Evolutionary conservation across 192 early-diverging fungal species (phyloP).

Genomic region (Mortierella hygrophila): DNA sequence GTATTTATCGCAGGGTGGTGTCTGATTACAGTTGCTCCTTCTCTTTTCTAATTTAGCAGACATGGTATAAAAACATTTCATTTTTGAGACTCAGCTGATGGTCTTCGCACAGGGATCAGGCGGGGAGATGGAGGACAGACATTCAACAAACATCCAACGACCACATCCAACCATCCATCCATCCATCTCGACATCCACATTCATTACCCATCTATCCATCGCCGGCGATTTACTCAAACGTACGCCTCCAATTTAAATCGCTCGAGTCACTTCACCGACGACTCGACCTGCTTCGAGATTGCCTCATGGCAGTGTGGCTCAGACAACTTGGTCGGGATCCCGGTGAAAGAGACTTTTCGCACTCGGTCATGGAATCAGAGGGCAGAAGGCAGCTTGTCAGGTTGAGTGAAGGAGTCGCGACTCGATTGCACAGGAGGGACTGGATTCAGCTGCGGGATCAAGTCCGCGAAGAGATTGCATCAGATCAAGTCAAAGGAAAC

Average conservation of each 20-base stretch:
- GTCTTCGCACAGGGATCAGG: background rate
- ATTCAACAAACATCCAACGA: background rate
- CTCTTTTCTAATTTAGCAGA: conserved; percentile 48
- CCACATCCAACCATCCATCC: conserved; percentile 17
- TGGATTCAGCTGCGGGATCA: too few relatives aligned
- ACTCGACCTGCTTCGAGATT: background rate
- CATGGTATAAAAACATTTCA: conserved; percentile 34
- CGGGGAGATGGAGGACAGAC: background rate
- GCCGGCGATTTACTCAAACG: too few relatives aligned
- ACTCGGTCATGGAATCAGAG: background rate
- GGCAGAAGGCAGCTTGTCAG: background rate
- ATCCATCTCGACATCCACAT: conserved; percentile 8
- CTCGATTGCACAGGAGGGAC: too few relatives aligned
- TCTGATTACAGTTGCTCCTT: conserved; percentile 18
- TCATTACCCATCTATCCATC: background rate
- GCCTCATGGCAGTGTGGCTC: background rate
- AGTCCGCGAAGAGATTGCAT: background rate
- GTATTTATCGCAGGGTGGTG: background rate
- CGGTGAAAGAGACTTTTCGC: too few relatives aligned
- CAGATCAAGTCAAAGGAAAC: background rate
- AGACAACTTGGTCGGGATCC: too few relatives aligned
- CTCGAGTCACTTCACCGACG: background rate
- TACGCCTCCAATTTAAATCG: background rate
- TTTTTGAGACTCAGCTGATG: background rate
- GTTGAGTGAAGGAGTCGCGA: background rate